A percentile compares a stretch with the other conserved stretches of the same genome.
phyloP scores from a whole-genome alignment of 164 flowering plant genomes.

The Tetracentron sinense region DNA sequence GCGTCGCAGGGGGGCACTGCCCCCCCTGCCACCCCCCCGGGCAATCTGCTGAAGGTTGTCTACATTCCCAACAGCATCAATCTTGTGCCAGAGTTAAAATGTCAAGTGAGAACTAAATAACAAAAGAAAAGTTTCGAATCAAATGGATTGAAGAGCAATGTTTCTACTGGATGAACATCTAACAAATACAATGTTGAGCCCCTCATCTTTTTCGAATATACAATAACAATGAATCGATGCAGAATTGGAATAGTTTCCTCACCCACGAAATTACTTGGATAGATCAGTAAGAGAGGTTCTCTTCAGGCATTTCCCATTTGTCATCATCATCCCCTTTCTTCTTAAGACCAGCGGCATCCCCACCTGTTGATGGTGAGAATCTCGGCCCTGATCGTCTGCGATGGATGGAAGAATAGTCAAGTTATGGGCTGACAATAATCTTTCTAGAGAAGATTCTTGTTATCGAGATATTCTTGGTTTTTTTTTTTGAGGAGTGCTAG shows the following conservation, averaged over 20 bases:
- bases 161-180: not conserved
- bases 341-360: slow-evolving; percentile 15
- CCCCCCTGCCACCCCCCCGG: too few relatives aligned
- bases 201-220: not conserved
- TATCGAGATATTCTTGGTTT: too few relatives aligned
- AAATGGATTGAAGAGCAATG: not conserved
- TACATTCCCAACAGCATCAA: too few relatives aligned
- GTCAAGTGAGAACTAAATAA: too few relatives aligned
- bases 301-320: slow-evolving; percentile 43
- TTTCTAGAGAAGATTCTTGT: too few relatives aligned
- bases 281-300: slow-evolving; percentile 17
- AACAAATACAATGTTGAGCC: not conserved
- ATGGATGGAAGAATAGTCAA: not conserved
- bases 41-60: too few relatives aligned
- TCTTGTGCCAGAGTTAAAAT: too few relatives aligned
- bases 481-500: too few relatives aligned
- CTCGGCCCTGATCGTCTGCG: slow-evolving; percentile 14
- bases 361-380: slow-evolving; percentile 8
- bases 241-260: not conserved
- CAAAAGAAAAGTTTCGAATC: not conserved
- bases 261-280: not conserved
- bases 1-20: too few relatives aligned
- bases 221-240: not conserved
- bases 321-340: slow-evolving; percentile 35
- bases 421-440: too few relatives aligned